phyloP scores from a whole-genome alignment of 176 grass and related monocot species.

The Tuctoria greenei region DNA sequence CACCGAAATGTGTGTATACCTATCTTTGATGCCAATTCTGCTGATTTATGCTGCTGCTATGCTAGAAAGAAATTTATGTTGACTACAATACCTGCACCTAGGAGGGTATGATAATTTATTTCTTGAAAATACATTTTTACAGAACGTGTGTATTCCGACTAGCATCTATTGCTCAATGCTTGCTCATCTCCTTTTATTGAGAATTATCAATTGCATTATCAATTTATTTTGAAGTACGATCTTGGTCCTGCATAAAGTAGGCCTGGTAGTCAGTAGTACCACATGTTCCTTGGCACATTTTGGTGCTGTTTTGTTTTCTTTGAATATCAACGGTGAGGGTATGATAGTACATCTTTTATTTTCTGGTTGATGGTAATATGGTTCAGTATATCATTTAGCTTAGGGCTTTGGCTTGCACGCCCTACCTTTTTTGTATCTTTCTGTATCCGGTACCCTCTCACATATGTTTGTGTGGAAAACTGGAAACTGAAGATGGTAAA shows the following conservation, averaged over 20 bases:
- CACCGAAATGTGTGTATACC: background rate
- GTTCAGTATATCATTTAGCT: background rate
- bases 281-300: background rate
- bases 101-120: constrained; percentile 6
- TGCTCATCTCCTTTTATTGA: background rate
- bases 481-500: constrained; percentile 21
- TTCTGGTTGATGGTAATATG: background rate
- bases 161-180: background rate
- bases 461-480: constrained; percentile 2
- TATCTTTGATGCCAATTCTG: background rate
- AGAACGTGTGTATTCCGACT: constrained; percentile 11
- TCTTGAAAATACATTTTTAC: constrained; percentile 23
- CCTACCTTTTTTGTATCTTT: constrained; percentile 3
- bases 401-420: background rate
- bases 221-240: constrained; percentile 1
- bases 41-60: constrained; percentile 27
- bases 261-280: background rate
- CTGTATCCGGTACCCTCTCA: background rate
- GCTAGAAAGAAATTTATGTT: background rate
- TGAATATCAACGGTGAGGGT: constrained; percentile 10
- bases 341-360: background rate
- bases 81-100: constrained; percentile 27
- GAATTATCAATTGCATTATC: background rate
- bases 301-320: background rate
- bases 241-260: background rate